Conservation (phyloP, 768 basidiomycete genomes). For the Neoboletus magnificus region DNA sequence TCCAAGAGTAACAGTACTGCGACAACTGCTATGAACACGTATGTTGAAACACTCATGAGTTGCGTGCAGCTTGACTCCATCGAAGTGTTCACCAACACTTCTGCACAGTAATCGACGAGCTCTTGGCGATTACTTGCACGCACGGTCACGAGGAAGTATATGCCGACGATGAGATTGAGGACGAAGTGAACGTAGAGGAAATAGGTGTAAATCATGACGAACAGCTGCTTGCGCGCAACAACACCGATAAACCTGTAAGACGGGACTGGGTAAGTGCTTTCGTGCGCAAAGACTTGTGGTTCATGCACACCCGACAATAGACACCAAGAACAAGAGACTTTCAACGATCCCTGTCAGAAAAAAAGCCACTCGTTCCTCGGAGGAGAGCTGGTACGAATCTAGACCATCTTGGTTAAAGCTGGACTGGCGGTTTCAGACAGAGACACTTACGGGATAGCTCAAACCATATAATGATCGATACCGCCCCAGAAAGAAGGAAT, state of each 20-base stretch:
- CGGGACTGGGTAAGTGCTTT: not conserved
- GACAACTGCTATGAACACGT: slow-evolving; percentile 46
- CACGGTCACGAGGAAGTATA: slow-evolving; percentile 50
- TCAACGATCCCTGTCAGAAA: slow-evolving; percentile 52
- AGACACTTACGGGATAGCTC: slow-evolving; percentile 52
- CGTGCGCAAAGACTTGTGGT: not conserved
- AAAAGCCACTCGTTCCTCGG: slow-evolving; percentile 40
- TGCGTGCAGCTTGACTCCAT: slow-evolving; percentile 44
- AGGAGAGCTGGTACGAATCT: slow-evolving; percentile 33
- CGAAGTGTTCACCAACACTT: slow-evolving; percentile 39
- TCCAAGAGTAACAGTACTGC: slow-evolving; percentile 47
- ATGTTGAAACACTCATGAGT: slow-evolving; percentile 41
- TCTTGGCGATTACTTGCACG: slow-evolving; percentile 44
- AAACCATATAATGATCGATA: slow-evolving; percentile 59
- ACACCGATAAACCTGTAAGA: slow-evolving; percentile 56
- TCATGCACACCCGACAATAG: slow-evolving; percentile 49
- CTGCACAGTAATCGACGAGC: slow-evolving; percentile 43
- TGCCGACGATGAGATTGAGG: slow-evolving; percentile 50
- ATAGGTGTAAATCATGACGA: slow-evolving; percentile 54
- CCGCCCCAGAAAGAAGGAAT: slow-evolving; percentile 50
- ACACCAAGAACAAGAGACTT: slow-evolving; percentile 49
- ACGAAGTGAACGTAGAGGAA: slow-evolving; percentile 56
- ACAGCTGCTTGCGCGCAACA: slow-evolving; percentile 57
- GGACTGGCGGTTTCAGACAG: not conserved
- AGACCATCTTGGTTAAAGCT: slow-evolving; percentile 10